Conservation (phyloP, 2,329 filamentous ascomycete species). For the Pestalotiopsis sp. region DNA sequence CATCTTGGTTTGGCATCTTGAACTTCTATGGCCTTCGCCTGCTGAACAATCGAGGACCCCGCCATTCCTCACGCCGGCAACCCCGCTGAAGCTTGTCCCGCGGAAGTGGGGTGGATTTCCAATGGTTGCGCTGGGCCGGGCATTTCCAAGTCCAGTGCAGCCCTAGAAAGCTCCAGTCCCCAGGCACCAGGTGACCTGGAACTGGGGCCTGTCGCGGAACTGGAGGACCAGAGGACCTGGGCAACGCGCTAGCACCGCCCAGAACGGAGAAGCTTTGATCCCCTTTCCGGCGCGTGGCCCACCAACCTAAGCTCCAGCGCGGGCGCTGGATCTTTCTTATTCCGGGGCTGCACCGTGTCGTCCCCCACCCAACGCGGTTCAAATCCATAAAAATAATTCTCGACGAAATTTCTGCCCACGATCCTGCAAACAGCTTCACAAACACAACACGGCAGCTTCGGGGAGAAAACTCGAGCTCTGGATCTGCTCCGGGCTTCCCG, state of each 20-base stretch:
- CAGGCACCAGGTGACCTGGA: not conserved
- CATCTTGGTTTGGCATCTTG: not conserved
- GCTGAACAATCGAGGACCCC: not conserved
- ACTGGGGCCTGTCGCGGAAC: no score
- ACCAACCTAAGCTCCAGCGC: not conserved
- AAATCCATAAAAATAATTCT: slow-evolving; percentile 13
- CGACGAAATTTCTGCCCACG: slow-evolving; percentile 20
- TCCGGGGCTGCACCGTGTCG: slow-evolving; percentile 13
- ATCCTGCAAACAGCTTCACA: slow-evolving; percentile 3
- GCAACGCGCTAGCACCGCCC: not conserved
- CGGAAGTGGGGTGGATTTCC: not conserved
- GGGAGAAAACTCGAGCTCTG: not conserved
- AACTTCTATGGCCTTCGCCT: not conserved
- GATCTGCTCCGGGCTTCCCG: not conserved
- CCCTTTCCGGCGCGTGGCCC: not conserved
- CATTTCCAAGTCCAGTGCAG: not conserved
- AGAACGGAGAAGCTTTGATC: slow-evolving; percentile 13
- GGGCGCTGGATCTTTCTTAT: slow-evolving; percentile 15
- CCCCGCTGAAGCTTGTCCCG: slow-evolving; percentile 9
- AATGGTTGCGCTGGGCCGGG: not conserved
- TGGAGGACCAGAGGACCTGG: no score
- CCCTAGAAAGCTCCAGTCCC: not conserved
- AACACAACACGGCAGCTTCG: slow-evolving; percentile 11
- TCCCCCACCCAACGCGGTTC: slow-evolving; percentile 15
- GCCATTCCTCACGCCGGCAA: not conserved